A percentile compares a stretch with the other conserved stretches of the same genome.
Conservation (phyloP, 2,329 filamentous ascomycete species). For the Diplodia scrobiculata region DNA sequence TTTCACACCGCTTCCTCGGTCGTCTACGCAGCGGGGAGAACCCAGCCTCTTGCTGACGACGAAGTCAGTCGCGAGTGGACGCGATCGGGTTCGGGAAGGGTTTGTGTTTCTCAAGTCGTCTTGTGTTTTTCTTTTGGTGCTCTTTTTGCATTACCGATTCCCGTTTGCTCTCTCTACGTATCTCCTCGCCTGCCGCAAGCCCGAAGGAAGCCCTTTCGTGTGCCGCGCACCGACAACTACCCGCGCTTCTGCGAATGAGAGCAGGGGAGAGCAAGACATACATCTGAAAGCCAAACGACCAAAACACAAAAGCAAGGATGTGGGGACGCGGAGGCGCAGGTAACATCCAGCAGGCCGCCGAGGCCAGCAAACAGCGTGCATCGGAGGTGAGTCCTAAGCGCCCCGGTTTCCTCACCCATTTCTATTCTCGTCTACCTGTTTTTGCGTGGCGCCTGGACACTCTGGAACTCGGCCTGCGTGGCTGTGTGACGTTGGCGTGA, state of each 20-base stretch:
- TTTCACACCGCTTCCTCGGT: not conserved
- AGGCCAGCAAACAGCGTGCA: constrained; percentile 37
- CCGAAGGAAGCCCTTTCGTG: not conserved
- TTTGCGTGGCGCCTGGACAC: not conserved
- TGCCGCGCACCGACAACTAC: not conserved
- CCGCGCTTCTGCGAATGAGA: not conserved
- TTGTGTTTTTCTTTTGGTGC: not conserved
- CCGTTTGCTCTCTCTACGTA: not conserved
- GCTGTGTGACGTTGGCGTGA: not conserved
- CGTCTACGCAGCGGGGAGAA: not conserved
- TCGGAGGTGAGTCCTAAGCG: constrained; percentile 37
- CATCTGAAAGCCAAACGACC: not conserved
- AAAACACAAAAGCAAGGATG: constrained; percentile 34
- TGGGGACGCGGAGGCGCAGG: constrained; percentile 51
- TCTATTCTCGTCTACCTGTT: not conserved
- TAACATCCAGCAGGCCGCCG: constrained; percentile 43
- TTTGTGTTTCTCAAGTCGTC: not conserved
- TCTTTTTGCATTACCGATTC: not conserved
- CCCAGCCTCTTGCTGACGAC: not conserved
- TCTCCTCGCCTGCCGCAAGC: not conserved
- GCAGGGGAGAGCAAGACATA: not conserved
- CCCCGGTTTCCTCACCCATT: not conserved
- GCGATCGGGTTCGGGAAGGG: not conserved
- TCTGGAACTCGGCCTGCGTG: not conserved
- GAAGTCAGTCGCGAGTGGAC: not conserved